Conservation (phyloP, 176 grass and related monocot genomes). For the Zoysia japonica region DNA sequence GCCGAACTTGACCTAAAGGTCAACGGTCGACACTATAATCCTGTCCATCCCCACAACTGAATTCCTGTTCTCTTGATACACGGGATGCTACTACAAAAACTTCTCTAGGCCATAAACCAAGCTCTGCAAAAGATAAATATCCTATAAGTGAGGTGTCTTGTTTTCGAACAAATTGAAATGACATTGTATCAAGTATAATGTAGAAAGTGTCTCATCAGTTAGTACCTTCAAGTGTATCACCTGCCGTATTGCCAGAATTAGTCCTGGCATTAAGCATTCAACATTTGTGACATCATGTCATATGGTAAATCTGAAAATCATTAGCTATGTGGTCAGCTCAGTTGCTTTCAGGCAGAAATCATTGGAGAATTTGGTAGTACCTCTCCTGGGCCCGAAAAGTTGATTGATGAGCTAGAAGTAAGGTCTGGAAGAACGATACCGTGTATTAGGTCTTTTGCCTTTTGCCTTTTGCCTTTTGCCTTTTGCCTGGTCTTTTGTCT, state of each 20-base stretch:
- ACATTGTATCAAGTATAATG: not conserved
- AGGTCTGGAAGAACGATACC: slow-evolving; percentile 83
- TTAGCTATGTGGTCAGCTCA: not conserved
- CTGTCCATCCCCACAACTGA: not conserved
- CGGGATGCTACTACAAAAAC: slow-evolving; percentile 44
- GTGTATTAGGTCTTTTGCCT: slow-evolving; percentile 66
- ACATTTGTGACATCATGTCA: slow-evolving; percentile 74
- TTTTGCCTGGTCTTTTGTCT: slow-evolving; percentile 63
- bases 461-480: not conserved
- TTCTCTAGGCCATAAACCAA: slow-evolving; percentile 90
- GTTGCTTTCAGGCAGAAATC: not conserved
- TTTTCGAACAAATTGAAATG: not conserved
- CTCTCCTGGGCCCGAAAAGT: slow-evolving; percentile 83
- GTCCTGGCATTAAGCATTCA: slow-evolving; percentile 74
- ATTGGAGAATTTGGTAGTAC: slow-evolving; percentile 26
- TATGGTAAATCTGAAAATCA: slow-evolving; percentile 52
- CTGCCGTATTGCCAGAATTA: slow-evolving; percentile 79
- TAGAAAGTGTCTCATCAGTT: not conserved
- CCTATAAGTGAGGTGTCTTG: not conserved
- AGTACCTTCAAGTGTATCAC: slow-evolving; percentile 71
- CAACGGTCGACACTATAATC: not conserved
- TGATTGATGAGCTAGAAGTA: slow-evolving; percentile 66
- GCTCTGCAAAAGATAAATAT: slow-evolving; percentile 52
- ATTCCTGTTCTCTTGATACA: slow-evolving; percentile 2
- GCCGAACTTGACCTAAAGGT: no score